These are phyloP conservation scores for Candida anglica DNA, from an alignment of 805 yeast genomes.

Conservation along the genomic window DNA sequence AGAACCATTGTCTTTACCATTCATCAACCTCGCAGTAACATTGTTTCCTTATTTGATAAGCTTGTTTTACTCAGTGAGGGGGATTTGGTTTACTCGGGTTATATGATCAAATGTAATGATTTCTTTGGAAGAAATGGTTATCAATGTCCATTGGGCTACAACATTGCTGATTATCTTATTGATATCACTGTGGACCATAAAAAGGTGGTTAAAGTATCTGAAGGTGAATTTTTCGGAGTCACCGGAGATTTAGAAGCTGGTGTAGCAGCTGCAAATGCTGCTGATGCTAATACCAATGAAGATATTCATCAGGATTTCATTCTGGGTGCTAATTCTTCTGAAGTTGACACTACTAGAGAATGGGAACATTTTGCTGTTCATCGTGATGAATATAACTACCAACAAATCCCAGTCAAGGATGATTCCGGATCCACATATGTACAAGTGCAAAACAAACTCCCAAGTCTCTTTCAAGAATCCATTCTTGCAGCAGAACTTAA, in stretches of 20 bases:
- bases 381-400: slow-evolving; percentile 59
- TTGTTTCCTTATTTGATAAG: slow-evolving; percentile 86
- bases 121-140: slow-evolving; percentile 75
- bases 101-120: slow-evolving; percentile 67
- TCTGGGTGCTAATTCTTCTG: slow-evolving; percentile 17
- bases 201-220: slow-evolving; percentile 20
- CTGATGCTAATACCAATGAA: slow-evolving; percentile 11
- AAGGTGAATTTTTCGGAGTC: slow-evolving; percentile 4
- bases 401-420: slow-evolving; percentile 8
- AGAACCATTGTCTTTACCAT: slow-evolving; percentile 91
- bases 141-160: slow-evolving; percentile 83
- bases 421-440: slow-evolving; percentile 12
- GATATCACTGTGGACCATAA: slow-evolving; percentile 77
- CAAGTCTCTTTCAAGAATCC: slow-evolving; percentile 35
- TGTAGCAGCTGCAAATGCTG: slow-evolving; percentile 4
- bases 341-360: slow-evolving; percentile 63
- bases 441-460: slow-evolving; percentile 24
- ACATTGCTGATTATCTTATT: slow-evolving; percentile 88
- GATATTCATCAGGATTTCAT: slow-evolving; percentile 29
- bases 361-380: slow-evolving; percentile 87
- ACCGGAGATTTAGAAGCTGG: slow-evolving; percentile 5
- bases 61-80: slow-evolving; percentile 81
- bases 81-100: slow-evolving; percentile 81
- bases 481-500: slow-evolving; percentile 36
- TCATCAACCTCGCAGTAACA: slow-evolving; percentile 96